These are phyloP conservation scores for Cladosporium sp. DNA, from an alignment of 2,329 filamentous ascomycete species.

Conservation along the genomic window DNA sequence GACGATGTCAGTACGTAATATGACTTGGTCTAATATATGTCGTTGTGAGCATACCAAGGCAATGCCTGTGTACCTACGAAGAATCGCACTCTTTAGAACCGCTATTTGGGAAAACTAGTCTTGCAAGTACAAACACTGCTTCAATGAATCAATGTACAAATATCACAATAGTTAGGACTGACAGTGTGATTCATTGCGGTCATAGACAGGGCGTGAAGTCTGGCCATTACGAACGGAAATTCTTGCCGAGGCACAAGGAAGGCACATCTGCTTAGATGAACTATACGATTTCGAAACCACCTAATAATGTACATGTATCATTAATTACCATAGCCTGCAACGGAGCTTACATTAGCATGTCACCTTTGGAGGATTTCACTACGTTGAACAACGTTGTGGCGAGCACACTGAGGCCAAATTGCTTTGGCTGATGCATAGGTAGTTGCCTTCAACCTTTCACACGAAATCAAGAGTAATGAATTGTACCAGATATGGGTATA, in stretches of 20 bases:
- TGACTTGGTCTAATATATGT: not conserved
- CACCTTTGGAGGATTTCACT: not conserved
- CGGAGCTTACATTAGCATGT: not conserved
- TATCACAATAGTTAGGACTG: not conserved
- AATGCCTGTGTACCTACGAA: not conserved
- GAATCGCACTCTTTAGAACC: not conserved
- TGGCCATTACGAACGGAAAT: not conserved
- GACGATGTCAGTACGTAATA: not conserved
- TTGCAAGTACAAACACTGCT: not conserved
- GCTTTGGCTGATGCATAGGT: not conserved
- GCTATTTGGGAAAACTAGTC: no score
- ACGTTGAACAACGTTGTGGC: not conserved
- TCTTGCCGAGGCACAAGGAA: slow-evolving; percentile 9
- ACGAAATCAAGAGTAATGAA: not conserved
- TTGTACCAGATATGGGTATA: slow-evolving; percentile 7
- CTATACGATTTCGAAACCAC: not conserved
- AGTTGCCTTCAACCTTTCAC: not conserved
- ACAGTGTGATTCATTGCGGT: not conserved
- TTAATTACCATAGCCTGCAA: not conserved
- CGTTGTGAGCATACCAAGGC: not conserved
- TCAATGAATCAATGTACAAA: not conserved
- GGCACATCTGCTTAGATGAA: not conserved
- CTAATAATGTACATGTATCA: no score
- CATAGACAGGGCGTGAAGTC: slow-evolving; percentile 8
- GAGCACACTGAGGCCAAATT: not conserved